A percentile compares a stretch with the other conserved stretches of the same genome.
Conservation (phyloP, 371 early-diverging fungal genomes). For the Funneliformis caledonium region DNA sequence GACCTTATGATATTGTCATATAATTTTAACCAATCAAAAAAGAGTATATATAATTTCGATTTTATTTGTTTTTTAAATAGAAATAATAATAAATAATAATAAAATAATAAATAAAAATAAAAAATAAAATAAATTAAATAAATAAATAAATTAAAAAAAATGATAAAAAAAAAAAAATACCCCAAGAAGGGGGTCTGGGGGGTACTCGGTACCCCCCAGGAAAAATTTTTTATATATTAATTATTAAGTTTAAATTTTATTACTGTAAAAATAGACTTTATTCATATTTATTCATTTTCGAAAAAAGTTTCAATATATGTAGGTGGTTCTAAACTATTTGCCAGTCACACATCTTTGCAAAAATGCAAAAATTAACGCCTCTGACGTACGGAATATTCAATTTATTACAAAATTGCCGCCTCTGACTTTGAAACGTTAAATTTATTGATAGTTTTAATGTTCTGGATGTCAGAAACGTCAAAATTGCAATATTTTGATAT, state of each 20-base stretch:
- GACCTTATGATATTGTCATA: neutral
- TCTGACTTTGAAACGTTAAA: too few species aligned
- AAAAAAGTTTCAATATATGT: neutral
- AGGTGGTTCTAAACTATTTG: constrained; percentile 5
- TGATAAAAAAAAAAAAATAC: neutral
- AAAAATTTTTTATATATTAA: neutral
- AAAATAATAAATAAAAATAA: neutral
- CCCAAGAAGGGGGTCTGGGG: neutral
- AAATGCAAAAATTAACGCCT: too few species aligned
- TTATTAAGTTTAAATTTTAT: neutral
- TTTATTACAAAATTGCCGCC: too few species aligned
- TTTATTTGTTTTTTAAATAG: neutral
- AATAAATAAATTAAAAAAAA: neutral
- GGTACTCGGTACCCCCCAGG: neutral
- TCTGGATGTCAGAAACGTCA: too few species aligned
- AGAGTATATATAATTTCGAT: neutral
- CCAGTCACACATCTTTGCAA: too few species aligned
- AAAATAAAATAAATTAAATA: neutral
- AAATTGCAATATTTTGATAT: too few species aligned
- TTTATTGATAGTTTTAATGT: too few species aligned
- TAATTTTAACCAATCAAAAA: neutral
- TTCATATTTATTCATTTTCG: neutral
- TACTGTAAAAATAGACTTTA: neutral
- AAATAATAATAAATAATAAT: neutral
- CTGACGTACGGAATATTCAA: too few species aligned